Conservation (phyloP, 2,329 filamentous ascomycete genomes). For the Xylaria sp. region DNA sequence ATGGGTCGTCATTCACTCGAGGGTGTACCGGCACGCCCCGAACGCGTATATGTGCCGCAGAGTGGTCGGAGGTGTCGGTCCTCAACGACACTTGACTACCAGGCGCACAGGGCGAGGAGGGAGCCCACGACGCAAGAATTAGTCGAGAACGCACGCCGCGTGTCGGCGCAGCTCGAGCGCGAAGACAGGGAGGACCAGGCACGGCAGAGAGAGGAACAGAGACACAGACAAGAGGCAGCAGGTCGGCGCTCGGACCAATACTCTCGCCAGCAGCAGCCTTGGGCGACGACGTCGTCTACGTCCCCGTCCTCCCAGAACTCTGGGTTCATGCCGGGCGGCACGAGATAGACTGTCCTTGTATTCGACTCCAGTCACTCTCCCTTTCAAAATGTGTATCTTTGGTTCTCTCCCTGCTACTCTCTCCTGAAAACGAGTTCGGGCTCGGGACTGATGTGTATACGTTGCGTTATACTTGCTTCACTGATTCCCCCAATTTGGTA, state of each 20-base stretch:
- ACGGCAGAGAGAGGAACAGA: constrained; percentile 19
- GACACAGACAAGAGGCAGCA: constrained; percentile 17
- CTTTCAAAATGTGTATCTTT: neutral
- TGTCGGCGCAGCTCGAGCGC: constrained; percentile 39
- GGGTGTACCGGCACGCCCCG: constrained; percentile 9
- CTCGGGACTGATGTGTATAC: neutral
- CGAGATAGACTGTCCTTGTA: neutral
- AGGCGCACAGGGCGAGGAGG: constrained; percentile 15
- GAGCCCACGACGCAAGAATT: constrained; percentile 37
- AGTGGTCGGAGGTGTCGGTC: constrained; percentile 24
- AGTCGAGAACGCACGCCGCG: constrained; percentile 35
- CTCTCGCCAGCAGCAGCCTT: constrained; percentile 4
- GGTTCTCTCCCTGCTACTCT: neutral
- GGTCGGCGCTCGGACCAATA: constrained; percentile 18
- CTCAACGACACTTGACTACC: constrained; percentile 14
- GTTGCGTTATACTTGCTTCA: neutral
- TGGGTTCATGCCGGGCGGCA: neutral
- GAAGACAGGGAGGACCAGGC: constrained; percentile 32
- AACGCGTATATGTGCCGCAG: constrained; percentile 13
- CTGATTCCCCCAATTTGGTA: neutral
- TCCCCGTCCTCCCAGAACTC: constrained; percentile 25
- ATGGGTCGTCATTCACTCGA: constrained; percentile 22
- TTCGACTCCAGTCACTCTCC: neutral
- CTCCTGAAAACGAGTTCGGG: neutral
- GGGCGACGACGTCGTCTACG: constrained; percentile 13